phyloP scores from a whole-genome alignment of 805 yeast species.

The Torulaspora gathmanii region DNA sequence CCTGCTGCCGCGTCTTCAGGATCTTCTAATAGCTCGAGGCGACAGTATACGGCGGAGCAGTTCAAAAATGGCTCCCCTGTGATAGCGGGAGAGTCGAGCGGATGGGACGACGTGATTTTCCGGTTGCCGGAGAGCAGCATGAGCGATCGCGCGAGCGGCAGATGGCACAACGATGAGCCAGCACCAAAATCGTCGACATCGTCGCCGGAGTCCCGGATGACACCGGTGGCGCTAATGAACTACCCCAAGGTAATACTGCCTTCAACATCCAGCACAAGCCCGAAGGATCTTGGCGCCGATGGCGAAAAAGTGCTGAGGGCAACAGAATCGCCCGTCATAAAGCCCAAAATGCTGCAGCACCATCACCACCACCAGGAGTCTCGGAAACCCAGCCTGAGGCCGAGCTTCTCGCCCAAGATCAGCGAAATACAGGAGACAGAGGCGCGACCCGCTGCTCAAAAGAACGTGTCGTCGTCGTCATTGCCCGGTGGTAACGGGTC shows the following conservation, averaged over 20 bases:
- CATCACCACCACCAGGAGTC: neutral
- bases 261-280: slow-evolving; percentile 13
- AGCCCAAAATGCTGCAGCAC: slow-evolving; percentile 15
- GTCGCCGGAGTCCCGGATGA: slow-evolving; percentile 13
- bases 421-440: neutral
- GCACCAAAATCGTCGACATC: slow-evolving; percentile 13
- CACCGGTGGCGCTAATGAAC: slow-evolving; percentile 25
- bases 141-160: neutral
- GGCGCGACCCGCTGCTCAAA: slow-evolving; percentile 1
- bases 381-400: slow-evolving; percentile 1
- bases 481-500: slow-evolving; percentile 7
- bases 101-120: slow-evolving; percentile 31
- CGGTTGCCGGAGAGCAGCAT: slow-evolving; percentile 29
- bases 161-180: slow-evolving; percentile 8
- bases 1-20: slow-evolving; percentile 8
- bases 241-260: slow-evolving; percentile 28
- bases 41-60: slow-evolving; percentile 14
- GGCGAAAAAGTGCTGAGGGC: slow-evolving; percentile 20
- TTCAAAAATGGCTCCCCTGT: slow-evolving; percentile 10
- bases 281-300: slow-evolving; percentile 3
- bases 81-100: slow-evolving; percentile 1
- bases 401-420: neutral
- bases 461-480: slow-evolving; percentile 5
- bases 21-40: slow-evolving; percentile 15
- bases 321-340: slow-evolving; percentile 29